These are phyloP conservation scores for Podospora pseudoanserina DNA, from an alignment of 495 filamentous ascomycete genomes.

Conservation along the genomic window DNA sequence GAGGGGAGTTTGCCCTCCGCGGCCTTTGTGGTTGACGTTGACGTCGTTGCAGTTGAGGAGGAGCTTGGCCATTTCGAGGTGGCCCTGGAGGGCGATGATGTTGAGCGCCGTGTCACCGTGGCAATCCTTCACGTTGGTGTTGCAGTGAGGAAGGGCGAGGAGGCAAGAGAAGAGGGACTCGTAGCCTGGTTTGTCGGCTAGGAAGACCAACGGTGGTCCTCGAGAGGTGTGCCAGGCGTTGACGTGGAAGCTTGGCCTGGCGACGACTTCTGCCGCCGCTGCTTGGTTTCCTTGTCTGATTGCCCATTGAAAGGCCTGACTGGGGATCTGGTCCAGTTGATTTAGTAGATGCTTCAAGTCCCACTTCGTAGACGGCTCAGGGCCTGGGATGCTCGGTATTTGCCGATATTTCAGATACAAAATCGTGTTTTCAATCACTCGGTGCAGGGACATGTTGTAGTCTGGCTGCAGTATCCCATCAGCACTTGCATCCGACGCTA, in stretches of 20 bases:
- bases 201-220: not conserved
- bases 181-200: not conserved
- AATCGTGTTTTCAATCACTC: not conserved
- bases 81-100: not conserved
- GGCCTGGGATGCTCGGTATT: not conserved
- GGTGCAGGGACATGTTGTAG: not conserved
- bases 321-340: not conserved
- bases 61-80: not conserved
- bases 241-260: not conserved
- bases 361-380: not conserved
- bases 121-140: not conserved
- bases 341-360: not conserved
- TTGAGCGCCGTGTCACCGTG: not conserved
- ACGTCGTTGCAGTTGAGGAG: not conserved
- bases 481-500: conserved; percentile 22
- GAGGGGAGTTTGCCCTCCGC: not conserved
- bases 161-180: not conserved
- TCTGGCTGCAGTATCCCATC: not conserved
- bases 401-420: not conserved
- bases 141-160: not conserved
- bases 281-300: not conserved
- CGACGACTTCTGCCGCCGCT: not conserved
- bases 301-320: not conserved
- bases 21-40: not conserved
- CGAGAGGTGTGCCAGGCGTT: not conserved